Evolutionary conservation across 768 basidiomycete genomes (phyloP).

Genomic region (Lepiota subincarnata): DNA sequence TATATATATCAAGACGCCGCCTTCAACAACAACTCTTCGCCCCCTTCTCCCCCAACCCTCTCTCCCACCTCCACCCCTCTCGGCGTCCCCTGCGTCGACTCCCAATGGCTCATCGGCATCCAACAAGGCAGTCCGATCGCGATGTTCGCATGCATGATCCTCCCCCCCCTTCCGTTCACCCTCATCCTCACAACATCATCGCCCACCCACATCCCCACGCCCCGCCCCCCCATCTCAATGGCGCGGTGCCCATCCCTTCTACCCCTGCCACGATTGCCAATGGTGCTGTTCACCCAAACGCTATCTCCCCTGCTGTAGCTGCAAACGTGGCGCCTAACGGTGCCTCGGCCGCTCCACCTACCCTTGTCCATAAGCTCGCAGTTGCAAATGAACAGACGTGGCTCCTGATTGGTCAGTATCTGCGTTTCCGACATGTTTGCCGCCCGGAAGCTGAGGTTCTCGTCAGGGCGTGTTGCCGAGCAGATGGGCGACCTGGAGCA

Average conservation of each 20-base stretch:
- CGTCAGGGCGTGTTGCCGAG: conserved; percentile 87
- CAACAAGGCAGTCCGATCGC: conserved; percentile 33
- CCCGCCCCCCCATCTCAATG: conserved; percentile 52
- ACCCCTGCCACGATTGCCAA: conserved; percentile 42
- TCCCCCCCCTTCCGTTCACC: conserved; percentile 28
- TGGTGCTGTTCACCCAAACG: conserved; percentile 34
- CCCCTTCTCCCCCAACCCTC: conserved; percentile 39
- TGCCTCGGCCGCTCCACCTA: conserved; percentile 28
- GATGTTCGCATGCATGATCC: conserved; percentile 65
- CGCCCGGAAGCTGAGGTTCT: conserved; percentile 14
- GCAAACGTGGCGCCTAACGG: conserved; percentile 29
- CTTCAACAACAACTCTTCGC: conserved; percentile 41
- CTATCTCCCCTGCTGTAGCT: conserved; percentile 46
- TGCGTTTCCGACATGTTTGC: conserved; percentile 4
- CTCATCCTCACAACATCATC: conserved; percentile 28
- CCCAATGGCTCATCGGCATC: conserved; percentile 18
- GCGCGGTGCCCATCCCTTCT: conserved; percentile 38
- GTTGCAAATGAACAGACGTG: conserved; percentile 92
- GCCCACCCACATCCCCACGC: conserved; percentile 32
- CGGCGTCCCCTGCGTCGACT: conserved; percentile 20
- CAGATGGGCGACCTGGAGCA: conserved; percentile 93
- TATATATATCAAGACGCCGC: conserved; percentile 56
- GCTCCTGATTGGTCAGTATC: conserved; percentile 78
- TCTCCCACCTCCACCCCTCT: conserved; percentile 26
- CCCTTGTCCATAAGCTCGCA: conserved; percentile 72